Evolutionary conservation across 768 basidiomycete species (phyloP), one percentile per base, ranked within the genome.

Genomic region (Leccinum subgranulosum): DNA sequence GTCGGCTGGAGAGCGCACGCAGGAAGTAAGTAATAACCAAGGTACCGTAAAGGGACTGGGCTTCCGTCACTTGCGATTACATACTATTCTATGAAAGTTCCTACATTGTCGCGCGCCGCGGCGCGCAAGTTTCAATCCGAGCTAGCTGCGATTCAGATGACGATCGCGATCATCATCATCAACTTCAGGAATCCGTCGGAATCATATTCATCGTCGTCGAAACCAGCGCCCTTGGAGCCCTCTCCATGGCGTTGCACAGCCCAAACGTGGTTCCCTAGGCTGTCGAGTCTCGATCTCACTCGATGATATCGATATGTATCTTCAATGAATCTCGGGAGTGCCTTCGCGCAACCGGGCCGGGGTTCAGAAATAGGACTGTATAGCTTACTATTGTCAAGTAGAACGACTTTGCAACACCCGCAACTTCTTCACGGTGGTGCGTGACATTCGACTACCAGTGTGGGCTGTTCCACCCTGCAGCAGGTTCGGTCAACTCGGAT

Each of bases 261-360:
- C 28, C 15, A 33, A 51, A 52, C 21, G 11, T 25, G 23, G 25
- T 15, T 4, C 45, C 7, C 23, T 52, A 50, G 21, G 29, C 15
- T 51, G 47, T 54, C 49, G n/a, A 33, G 31, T 41, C 54, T 41
- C 45, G 57, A 64, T 58, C 61, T 19, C 15, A 21, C n/a, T 39
- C 55, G 54, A 57, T 25, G 54, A 57, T 19, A 43, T 43, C 19
- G 39, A 41, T 41, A 41, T 41, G 7, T 36, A 43, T 12, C n/a
- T 43, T 47, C 1, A 8, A 14, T 48, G 57, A 27, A 31, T 41
- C 46, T 27, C 8, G 21, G 34, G 29, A 10, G 41, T 43, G 41
- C n/a, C 41, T 43, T n/a, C 19, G 10, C 19, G 41, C 41, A 19
- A 10, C 41, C 41, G 41, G 41, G 10, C 41, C 41, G 41, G 41